Base-by-base conservation (phyloP, 1,284 basidiomycete species). In the Hemileia vastatrix region DNA sequence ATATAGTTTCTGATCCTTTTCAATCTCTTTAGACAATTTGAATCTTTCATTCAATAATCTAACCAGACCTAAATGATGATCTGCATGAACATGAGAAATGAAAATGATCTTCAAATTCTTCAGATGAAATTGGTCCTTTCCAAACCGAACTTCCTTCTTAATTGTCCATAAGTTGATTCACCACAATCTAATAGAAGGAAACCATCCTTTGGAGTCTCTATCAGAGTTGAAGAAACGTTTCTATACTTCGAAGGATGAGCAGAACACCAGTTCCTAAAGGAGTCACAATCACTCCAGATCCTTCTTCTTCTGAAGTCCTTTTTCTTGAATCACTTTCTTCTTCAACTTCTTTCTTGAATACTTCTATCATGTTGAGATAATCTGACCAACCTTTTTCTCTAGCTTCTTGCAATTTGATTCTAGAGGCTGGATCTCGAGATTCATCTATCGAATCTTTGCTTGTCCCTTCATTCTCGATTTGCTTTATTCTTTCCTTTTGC, bases 141-240 rank as follows among this genome's bases (percentile, higher is more conserved):
- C n/a, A 79, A 76, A 0, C 91, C 90, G 68, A 86, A 94, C 54
- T 84, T 81, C 8, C 93, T 82, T 3, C 81, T 80, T 4, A 96
- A 80, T 71, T 96, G 91, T 1, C 90, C 91, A 79, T 86, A 87
- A 0, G 93, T 92, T 0, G 90, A 89, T 76, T 97, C 93, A 0
- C 93, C 93, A 1, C 82, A 83, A 69, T 97, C 93, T 2, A 97
- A 81, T n/a, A 97, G 77, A 27, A 96, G 65, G 61, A n/a, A n/a
- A n/a, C n/a, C n/a, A n/a, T n/a, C n/a, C 4, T 21, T 18, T 5
- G 71, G 72, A 4, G 70, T 64, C 33, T 72, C 66, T 18, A 74
- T 65, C 11, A 75, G 65, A 24, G 72, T 75, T 50, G 68, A 68
- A 33, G 70, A 68, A 50, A 75, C 72, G 50, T 73, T 73, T 50